A percentile compares a stretch with the other conserved stretches of the same genome.
Evolutionary conservation across 2,329 filamentous ascomycete genomes (phyloP).

Genomic region (Penicillium sclerotigenum): DNA sequence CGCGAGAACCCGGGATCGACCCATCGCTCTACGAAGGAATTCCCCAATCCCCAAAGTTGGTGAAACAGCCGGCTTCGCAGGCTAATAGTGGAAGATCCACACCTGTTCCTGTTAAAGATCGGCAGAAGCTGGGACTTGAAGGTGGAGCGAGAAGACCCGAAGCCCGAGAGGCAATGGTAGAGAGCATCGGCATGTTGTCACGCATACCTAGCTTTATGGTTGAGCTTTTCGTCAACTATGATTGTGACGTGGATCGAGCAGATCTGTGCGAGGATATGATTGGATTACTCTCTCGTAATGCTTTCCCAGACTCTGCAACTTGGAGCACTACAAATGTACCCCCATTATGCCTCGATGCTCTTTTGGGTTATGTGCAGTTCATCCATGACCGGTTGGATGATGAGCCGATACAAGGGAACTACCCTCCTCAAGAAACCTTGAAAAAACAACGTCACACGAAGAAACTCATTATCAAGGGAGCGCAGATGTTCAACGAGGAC

Average conservation of each 20-base stretch:
- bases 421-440: slow-evolving; percentile 63
- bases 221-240: slow-evolving; percentile 96
- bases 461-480: slow-evolving; percentile 81
- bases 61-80: slow-evolving; percentile 75
- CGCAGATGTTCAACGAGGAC: slow-evolving; percentile 90
- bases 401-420: slow-evolving; percentile 59
- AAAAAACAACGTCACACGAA: slow-evolving; percentile 74
- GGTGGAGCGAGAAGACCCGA: slow-evolving; percentile 90
- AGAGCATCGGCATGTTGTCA: slow-evolving; percentile 86
- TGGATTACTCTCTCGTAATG: slow-evolving; percentile 86
- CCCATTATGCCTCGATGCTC: slow-evolving; percentile 85
- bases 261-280: slow-evolving; percentile 96
- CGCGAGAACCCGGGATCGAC: slow-evolving; percentile 83
- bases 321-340: slow-evolving; percentile 99
- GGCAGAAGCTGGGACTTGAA: slow-evolving; percentile 88
- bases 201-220: slow-evolving; percentile 93
- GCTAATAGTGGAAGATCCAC: slow-evolving; percentile 77
- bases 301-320: slow-evolving; percentile 92
- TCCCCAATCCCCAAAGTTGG: slow-evolving; percentile 82
- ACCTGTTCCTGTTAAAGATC: slow-evolving; percentile 85
- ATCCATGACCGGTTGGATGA: slow-evolving; percentile 82
- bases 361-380: slow-evolving; percentile 87
- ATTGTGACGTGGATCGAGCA: slow-evolving; percentile 86
- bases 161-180: slow-evolving; percentile 95
- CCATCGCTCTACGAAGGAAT: slow-evolving; percentile 89